Evolutionary conservation across 768 basidiomycete species (phyloP).

Genomic region (Naganishia vishniacii): DNA sequence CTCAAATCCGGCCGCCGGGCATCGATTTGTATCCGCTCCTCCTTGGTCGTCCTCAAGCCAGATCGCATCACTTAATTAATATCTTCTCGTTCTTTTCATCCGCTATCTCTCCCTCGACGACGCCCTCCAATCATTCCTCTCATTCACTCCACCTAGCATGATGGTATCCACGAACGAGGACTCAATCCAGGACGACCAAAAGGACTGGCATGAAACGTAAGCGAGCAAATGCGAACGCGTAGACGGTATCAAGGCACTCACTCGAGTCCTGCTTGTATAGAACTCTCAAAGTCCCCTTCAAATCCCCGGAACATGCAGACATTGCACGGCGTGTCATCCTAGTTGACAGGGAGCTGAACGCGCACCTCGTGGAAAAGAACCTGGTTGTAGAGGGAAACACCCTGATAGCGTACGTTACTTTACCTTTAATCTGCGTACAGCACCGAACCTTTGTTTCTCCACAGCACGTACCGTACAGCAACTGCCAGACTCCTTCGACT

Average conservation of each 20-base stretch:
- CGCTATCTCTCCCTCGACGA: too few relatives aligned
- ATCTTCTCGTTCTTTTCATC: too few relatives aligned
- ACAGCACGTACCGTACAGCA: conserved; percentile 57
- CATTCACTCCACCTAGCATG: too few relatives aligned
- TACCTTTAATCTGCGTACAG: not conserved
- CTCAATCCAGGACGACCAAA: not conserved
- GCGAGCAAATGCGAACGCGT: too few relatives aligned
- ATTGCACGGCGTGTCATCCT: conserved; percentile 79
- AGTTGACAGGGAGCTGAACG: conserved; percentile 79
- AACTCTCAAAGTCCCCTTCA: conserved; percentile 72
- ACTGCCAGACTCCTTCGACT: conserved; percentile 81
- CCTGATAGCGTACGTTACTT: conserved; percentile 65
- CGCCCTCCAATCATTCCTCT: too few relatives aligned
- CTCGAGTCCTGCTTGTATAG: conserved; percentile 44
- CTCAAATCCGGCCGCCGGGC: too few relatives aligned
- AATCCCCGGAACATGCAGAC: conserved; percentile 64
- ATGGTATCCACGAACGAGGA: not conserved
- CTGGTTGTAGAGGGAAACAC: conserved; percentile 63
- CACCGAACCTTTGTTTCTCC: not conserved
- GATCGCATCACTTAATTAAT: too few relatives aligned
- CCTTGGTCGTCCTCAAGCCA: too few relatives aligned
- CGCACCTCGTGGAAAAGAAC: conserved; percentile 69
- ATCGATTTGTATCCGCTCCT: too few relatives aligned
- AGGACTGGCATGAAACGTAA: conserved; percentile 12
- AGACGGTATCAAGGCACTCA: too few relatives aligned